A percentile compares a stretch with the other conserved stretches of the same genome.
phyloP scores from a whole-genome alignment of 1,284 basidiomycete species.

The Fomes fomentarius region DNA sequence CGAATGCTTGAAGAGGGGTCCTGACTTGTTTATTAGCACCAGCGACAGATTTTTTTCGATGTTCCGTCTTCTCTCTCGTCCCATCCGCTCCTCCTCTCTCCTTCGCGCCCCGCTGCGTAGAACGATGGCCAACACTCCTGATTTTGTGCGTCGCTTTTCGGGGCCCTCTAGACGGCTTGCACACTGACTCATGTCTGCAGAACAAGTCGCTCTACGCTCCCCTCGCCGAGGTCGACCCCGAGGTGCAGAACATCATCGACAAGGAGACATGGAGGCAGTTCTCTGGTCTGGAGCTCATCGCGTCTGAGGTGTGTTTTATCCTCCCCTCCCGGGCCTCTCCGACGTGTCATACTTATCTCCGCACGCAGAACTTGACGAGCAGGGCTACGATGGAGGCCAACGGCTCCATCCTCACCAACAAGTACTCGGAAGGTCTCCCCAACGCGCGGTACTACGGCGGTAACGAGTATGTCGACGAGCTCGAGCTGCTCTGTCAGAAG shows the following conservation, averaged over 20 bases:
- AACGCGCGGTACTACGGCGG: constrained; percentile 98
- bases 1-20: constrained; percentile 9
- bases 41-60: constrained; percentile 28
- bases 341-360: constrained; percentile 6
- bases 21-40: constrained; percentile 27
- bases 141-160: constrained; percentile 52
- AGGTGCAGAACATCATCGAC: constrained; percentile 96
- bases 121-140: constrained; percentile 61
- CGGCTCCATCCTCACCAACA: constrained; percentile 98
- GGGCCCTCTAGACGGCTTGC: neutral
- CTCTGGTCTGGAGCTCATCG: constrained; percentile 96
- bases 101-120: constrained; percentile 30
- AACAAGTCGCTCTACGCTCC: constrained; percentile 92
- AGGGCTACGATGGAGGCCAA: constrained; percentile 97
- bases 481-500: constrained; percentile 94
- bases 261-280: constrained; percentile 99
- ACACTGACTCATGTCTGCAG: constrained; percentile 42
- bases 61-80: constrained; percentile 33
- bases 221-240: constrained; percentile 90
- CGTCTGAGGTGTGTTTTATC: constrained; percentile 72
- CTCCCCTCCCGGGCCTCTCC: constrained; percentile 30
- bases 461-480: constrained; percentile 96
- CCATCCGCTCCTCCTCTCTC: constrained; percentile 23
- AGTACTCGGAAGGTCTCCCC: constrained; percentile 96
- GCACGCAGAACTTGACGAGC: constrained; percentile 86